These are phyloP conservation scores for Colletotrichum lentis DNA, from an alignment of 2,329 filamentous ascomycete species.

Conservation along the genomic window DNA sequence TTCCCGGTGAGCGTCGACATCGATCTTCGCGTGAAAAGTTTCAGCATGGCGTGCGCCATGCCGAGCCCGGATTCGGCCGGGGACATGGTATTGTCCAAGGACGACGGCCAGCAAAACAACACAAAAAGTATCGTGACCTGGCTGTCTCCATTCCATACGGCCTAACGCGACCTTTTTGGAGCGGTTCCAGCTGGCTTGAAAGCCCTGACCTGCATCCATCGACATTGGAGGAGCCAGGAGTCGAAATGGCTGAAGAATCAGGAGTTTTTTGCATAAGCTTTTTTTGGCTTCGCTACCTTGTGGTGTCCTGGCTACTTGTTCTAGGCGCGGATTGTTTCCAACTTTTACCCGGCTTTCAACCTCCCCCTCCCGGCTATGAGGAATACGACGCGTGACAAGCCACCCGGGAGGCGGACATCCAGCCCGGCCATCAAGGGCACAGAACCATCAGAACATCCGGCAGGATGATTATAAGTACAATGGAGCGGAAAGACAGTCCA, in stretches of 20 bases:
- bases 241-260: conserved; percentile 14
- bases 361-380: neutral
- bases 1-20: neutral
- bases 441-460: neutral
- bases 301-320: neutral
- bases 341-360: neutral
- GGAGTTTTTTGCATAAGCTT: conserved; percentile 28
- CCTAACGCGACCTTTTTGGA: neutral
- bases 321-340: neutral
- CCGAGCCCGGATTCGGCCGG: neutral
- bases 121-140: neutral
- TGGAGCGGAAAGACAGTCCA: neutral
- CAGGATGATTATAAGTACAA: conserved; percentile 26
- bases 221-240: neutral
- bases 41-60: neutral
- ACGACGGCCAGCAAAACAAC: neutral
- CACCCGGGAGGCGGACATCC: neutral
- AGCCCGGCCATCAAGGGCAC: neutral
- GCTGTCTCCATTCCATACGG: conserved; percentile 3
- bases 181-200: conserved; percentile 4
- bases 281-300: conserved; percentile 1
- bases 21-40: neutral
- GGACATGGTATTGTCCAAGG: neutral
- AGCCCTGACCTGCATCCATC: conserved; percentile 23
- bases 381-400: conserved; percentile 10